Evolutionary conservation across 805 yeast species (phyloP).

Genomic region (Ascoidea asiatica): DNA sequence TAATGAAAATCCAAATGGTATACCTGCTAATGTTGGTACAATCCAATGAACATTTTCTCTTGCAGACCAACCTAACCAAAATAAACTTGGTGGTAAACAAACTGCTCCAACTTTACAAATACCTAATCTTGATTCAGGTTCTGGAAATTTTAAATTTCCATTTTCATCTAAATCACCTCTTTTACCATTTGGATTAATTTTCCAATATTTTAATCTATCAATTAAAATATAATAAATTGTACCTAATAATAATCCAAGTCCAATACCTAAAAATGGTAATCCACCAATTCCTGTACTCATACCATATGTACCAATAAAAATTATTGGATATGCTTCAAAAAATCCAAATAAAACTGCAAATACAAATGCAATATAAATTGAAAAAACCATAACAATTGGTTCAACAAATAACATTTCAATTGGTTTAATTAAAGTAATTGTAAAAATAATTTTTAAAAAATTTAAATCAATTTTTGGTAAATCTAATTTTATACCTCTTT

Average conservation of each 20-base stretch:
- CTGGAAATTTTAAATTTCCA: slow-evolving; percentile 38
- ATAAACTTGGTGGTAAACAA: slow-evolving; percentile 51
- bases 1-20: slow-evolving; percentile 66
- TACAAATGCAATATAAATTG: slow-evolving; percentile 58
- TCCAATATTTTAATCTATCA: slow-evolving; percentile 37
- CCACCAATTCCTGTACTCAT: slow-evolving; percentile 55
- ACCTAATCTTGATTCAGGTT: slow-evolving; percentile 49
- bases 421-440: slow-evolving; percentile 46
- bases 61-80: slow-evolving; percentile 79
- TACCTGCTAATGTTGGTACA: slow-evolving; percentile 64
- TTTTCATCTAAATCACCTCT: slow-evolving; percentile 34
- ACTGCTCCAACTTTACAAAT: slow-evolving; percentile 57
- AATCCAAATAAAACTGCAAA: slow-evolving; percentile 71
- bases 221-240: slow-evolving; percentile 33
- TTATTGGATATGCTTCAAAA: slow-evolving; percentile 69
- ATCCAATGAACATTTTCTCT: slow-evolving; percentile 55
- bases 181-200: slow-evolving; percentile 49
- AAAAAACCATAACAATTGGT: slow-evolving; percentile 61
- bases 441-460: slow-evolving; percentile 30
- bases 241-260: slow-evolving; percentile 51
- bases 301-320: slow-evolving; percentile 48
- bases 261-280: slow-evolving; percentile 58
- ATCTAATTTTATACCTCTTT: slow-evolving; percentile 39
- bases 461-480: slow-evolving; percentile 21
- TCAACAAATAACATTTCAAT: slow-evolving; percentile 55